phyloP scores from a whole-genome alignment of 129 eudicot genomes.

The Kitagawia praeruptora region DNA sequence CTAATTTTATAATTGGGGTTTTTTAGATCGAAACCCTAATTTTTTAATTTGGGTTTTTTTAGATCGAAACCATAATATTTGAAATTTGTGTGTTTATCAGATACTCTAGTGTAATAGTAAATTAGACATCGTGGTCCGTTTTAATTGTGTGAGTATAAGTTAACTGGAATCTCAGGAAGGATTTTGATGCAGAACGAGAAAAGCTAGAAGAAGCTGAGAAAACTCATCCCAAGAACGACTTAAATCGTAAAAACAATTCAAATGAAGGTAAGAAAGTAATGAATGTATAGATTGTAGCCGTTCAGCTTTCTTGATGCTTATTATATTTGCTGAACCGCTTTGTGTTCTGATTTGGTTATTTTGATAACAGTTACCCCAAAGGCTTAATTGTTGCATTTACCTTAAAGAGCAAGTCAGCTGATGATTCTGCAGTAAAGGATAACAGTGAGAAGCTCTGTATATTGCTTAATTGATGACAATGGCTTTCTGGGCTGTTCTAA shows the following conservation, averaged over 20 bases:
- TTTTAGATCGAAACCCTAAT: too few species aligned
- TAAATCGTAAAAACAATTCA: slow-evolving; percentile 38
- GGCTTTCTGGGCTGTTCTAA: too few species aligned
- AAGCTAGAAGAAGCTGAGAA: slow-evolving; percentile 44
- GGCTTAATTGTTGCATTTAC: slow-evolving; percentile 79
- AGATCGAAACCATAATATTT: too few species aligned
- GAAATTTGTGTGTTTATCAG: too few species aligned
- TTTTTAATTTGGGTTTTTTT: too few species aligned
- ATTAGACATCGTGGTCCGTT: too few species aligned
- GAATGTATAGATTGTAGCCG: neutral
- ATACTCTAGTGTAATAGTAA: too few species aligned
- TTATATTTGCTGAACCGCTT: neutral
- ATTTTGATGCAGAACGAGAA: slow-evolving; percentile 75
- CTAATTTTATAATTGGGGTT: too few species aligned
- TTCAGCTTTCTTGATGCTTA: neutral
- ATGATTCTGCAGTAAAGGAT: slow-evolving; percentile 19
- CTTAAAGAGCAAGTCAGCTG: slow-evolving; percentile 41
- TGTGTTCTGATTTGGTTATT: neutral
- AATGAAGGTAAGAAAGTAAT: slow-evolving; percentile 48
- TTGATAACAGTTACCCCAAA: slow-evolving; percentile 54
- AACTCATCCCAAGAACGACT: slow-evolving; percentile 21
- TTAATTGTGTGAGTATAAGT: too few species aligned
- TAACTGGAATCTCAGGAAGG: slow-evolving; percentile 77
- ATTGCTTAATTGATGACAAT: too few species aligned
- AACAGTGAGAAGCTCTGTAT: slow-evolving; percentile 18